Percentiles rank a stretch among this genome's conserved stretches.
These are phyloP conservation scores for Cladosporium sp. DNA, from an alignment of 2,329 filamentous ascomycete species.

Conservation along the genomic window DNA sequence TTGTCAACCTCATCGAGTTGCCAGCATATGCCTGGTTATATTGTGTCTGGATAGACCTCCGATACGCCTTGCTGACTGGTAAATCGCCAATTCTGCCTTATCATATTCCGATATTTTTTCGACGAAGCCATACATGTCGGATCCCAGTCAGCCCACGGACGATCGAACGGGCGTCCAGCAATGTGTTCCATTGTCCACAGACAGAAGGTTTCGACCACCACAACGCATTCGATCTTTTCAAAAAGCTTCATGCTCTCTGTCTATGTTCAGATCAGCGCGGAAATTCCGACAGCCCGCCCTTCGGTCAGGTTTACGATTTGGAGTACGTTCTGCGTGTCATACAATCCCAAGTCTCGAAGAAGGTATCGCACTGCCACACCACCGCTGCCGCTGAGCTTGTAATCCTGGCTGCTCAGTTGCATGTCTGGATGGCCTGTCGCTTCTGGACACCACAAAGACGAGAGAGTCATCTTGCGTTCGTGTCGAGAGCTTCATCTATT, in stretches of 20 bases:
- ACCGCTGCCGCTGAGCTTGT: not conserved
- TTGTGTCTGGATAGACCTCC: slow-evolving; percentile 10
- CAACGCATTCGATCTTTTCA: not conserved
- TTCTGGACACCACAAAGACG: slow-evolving; percentile 10
- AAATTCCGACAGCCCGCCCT: not conserved
- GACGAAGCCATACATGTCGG: not conserved
- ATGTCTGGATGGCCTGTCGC: slow-evolving; percentile 11
- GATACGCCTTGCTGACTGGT: not conserved
- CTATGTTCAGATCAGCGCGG: not conserved
- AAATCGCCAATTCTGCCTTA: not conserved
- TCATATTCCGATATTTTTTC: not conserved
- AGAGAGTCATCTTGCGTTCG: not conserved
- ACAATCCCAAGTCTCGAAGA: not conserved
- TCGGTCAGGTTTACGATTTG: slow-evolving; percentile 6
- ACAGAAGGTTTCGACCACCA: not conserved
- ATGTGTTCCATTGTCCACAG: slow-evolving; percentile 1
- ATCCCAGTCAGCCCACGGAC: not conserved
- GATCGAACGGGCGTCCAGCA: not conserved
- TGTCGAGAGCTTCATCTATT: not conserved
- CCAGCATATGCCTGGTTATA: slow-evolving; percentile 9
- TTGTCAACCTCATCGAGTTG: not conserved
- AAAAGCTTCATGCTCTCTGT: slow-evolving; percentile 4
- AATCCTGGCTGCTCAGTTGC: not conserved
- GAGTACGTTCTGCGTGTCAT: slow-evolving; percentile 3
- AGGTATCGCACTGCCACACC: not conserved